phyloP scores from a whole-genome alignment of 2,329 filamentous ascomycete genomes.

The Fusarium ramigenum region DNA sequence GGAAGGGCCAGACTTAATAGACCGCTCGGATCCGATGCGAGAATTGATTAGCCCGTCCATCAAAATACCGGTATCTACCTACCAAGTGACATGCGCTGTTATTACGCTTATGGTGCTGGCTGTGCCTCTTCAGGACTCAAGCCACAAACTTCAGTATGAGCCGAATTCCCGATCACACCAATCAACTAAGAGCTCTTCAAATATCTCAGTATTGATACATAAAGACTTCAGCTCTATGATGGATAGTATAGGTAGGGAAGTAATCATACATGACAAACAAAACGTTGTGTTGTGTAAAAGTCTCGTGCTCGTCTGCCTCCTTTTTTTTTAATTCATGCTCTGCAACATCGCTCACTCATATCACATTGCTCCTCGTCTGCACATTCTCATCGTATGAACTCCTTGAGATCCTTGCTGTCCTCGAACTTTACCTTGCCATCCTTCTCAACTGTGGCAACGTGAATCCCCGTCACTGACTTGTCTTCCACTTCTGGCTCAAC shows the following conservation, averaged over 20 bases:
- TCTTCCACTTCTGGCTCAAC: constrained; percentile 43
- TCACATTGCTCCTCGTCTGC: background rate
- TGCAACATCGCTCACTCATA: constrained; percentile 4
- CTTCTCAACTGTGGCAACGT: constrained; percentile 64
- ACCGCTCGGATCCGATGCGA: constrained; percentile 22
- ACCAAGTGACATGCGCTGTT: background rate
- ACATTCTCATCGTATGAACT: constrained; percentile 57
- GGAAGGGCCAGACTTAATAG: background rate
- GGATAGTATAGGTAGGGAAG: constrained; percentile 12
- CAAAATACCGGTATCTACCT: background rate
- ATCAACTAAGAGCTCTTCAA: background rate
- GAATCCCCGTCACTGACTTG: constrained; percentile 56
- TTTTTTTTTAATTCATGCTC: constrained; percentile 8
- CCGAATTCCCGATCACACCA: background rate
- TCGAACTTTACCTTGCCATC: constrained; percentile 75
- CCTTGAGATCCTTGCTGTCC: constrained; percentile 66
- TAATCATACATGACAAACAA: constrained; percentile 27
- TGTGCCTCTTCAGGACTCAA: background rate
- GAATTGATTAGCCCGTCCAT: background rate
- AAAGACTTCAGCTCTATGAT: constrained; percentile 25
- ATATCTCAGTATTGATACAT: constrained; percentile 22
- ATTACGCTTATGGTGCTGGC: background rate
- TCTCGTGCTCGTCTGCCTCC: constrained; percentile 1
- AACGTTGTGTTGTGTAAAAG: background rate
- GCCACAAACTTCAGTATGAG: background rate